phyloP scores from a whole-genome alignment of 1,284 basidiomycete genomes.

The Abortiporus biennis region DNA sequence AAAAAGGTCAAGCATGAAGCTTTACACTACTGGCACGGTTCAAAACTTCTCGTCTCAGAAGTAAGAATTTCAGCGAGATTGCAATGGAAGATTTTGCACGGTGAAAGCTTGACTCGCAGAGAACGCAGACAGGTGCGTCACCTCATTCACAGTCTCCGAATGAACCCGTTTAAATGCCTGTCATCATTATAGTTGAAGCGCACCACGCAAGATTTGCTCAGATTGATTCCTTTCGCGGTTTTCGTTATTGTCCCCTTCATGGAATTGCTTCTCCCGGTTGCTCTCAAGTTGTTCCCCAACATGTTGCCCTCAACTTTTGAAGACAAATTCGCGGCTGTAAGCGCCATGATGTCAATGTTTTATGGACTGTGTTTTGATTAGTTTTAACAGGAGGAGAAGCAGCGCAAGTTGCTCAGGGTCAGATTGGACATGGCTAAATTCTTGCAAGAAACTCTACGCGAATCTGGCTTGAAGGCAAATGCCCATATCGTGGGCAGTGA shows the following conservation, averaged over 20 bases:
- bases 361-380: not conserved
- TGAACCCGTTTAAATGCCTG: too few relatives aligned
- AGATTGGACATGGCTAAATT: constrained; percentile 99
- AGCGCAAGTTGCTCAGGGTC: constrained; percentile 91
- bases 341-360: too few relatives aligned
- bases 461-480: constrained; percentile 90
- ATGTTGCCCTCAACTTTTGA: constrained; percentile 99
- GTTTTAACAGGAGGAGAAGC: constrained; percentile 86
- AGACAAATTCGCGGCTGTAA: constrained; percentile 88
- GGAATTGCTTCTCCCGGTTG: constrained; percentile 96
- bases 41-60: constrained; percentile 92
- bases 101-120: constrained; percentile 86
- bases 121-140: constrained; percentile 81
- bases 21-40: constrained; percentile 95
- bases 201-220: constrained; percentile 88
- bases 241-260: constrained; percentile 98
- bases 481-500: constrained; percentile 88
- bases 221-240: constrained; percentile 92
- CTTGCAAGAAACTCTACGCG: constrained; percentile 93
- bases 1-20: constrained; percentile 94
- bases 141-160: not conserved
- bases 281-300: constrained; percentile 96
- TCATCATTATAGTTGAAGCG: constrained; percentile 65
- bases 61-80: constrained; percentile 87
- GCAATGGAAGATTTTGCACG: constrained; percentile 89